phyloP scores from a whole-genome alignment of 2,329 filamentous ascomycete species.

The Hymenoscyphus fraxineus region DNA sequence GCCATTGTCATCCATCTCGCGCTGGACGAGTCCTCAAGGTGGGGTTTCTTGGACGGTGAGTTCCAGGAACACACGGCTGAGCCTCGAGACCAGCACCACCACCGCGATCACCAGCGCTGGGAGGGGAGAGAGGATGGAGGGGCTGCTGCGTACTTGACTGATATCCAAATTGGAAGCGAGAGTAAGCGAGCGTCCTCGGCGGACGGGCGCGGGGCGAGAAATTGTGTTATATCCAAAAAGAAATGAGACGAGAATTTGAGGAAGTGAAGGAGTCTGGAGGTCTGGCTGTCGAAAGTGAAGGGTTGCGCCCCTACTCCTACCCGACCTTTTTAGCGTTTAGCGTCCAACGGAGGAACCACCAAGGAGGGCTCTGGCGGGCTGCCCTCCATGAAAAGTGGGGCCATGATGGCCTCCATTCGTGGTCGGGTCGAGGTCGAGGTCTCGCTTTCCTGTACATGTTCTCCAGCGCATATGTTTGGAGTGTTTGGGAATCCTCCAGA shows the following conservation, averaged over 20 bases:
- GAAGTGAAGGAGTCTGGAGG: background rate
- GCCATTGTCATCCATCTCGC: background rate
- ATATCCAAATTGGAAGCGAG: conserved; percentile 2
- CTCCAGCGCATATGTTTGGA: too few species aligned
- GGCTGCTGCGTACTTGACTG: background rate
- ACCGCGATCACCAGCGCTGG: background rate
- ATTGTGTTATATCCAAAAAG: conserved; percentile 8
- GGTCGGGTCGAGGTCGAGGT: too few species aligned
- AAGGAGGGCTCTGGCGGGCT: too few species aligned
- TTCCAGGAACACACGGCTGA: background rate
- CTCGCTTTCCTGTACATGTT: too few species aligned
- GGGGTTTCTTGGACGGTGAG: conserved; percentile 3
- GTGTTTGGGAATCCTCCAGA: too few species aligned
- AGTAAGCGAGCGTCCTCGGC: conserved; percentile 7
- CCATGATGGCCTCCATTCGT: too few species aligned
- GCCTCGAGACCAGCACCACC: background rate
- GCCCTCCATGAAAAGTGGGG: too few species aligned
- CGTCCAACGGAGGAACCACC: background rate
- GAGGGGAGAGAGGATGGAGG: background rate
- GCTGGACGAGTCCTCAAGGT: conserved; percentile 3
- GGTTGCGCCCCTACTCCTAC: background rate
- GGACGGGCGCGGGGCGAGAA: conserved; percentile 3
- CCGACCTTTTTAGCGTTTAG: background rate
- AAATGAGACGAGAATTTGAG: conserved; percentile 4
- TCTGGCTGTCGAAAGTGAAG: conserved; percentile 2